phyloP scores from a whole-genome alignment of 1,284 basidiomycete species.

The Trichosporon ovoides region DNA sequence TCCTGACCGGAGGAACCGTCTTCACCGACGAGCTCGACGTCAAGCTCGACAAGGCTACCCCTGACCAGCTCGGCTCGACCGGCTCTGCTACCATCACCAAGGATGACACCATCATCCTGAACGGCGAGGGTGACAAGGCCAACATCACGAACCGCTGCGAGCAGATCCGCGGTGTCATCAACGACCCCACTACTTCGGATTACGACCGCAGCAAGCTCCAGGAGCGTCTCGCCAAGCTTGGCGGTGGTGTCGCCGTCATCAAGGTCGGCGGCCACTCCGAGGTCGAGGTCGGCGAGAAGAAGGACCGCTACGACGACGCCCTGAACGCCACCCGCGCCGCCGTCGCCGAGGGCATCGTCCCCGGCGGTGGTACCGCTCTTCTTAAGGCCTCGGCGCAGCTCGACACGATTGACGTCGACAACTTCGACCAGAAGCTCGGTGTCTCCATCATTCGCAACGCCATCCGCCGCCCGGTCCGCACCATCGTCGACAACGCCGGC shows the following conservation, averaged over 20 bases:
- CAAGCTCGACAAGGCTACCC: conserved; percentile 87
- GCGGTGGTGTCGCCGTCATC: conserved; percentile 96
- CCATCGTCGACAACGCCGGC: conserved; percentile 90
- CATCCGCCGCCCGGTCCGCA: conserved; percentile 74
- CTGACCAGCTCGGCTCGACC: conserved; percentile 84
- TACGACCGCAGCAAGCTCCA: conserved; percentile 95
- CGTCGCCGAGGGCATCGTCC: conserved; percentile 96
- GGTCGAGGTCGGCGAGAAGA: conserved; percentile 98
- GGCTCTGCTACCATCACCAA: conserved; percentile 94
- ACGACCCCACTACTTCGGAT: conserved; percentile 79
- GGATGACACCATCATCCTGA: conserved; percentile 95
- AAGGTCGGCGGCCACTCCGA: conserved; percentile 91
- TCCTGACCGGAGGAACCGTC: conserved; percentile 94
- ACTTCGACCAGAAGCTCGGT: conserved; percentile 98
- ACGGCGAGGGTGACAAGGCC: conserved; percentile 84
- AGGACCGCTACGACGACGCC: conserved; percentile 97
- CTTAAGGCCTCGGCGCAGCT: conserved; percentile 78
- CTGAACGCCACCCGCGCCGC: conserved; percentile 95
- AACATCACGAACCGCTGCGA: conserved; percentile 84
- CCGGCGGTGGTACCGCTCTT: conserved; percentile 82
- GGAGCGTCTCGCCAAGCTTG: conserved; percentile 92
- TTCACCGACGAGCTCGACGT: conserved; percentile 98
- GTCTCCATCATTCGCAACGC: conserved; percentile 89
- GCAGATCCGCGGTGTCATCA: conserved; percentile 82
- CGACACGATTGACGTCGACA: conserved; percentile 69